Conservation (phyloP, 2,329 filamentous ascomycete genomes). For the Xylaria sp. region DNA sequence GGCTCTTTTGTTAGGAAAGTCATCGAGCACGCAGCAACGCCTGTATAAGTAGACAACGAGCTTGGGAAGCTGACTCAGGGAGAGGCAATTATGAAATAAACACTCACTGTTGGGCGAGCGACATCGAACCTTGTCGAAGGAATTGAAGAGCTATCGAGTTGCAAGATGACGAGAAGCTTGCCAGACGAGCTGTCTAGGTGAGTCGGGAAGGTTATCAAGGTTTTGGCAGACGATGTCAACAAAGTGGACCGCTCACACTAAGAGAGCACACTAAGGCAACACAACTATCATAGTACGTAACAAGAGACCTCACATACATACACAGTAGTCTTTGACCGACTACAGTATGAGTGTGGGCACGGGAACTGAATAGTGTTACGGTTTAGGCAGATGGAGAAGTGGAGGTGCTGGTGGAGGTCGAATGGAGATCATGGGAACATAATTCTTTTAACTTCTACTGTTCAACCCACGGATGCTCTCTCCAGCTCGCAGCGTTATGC, state of each 20-base stretch:
- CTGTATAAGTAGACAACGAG: not conserved
- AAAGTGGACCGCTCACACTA: slow-evolving; percentile 5
- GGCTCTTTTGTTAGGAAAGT: not conserved
- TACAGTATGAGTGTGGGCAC: slow-evolving; percentile 20
- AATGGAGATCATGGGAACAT: slow-evolving; percentile 1
- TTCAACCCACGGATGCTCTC: slow-evolving; percentile 1
- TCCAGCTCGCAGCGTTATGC: not conserved
- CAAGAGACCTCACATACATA: slow-evolving; percentile 15
- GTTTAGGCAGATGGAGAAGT: slow-evolving; percentile 22
- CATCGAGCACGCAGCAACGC: not conserved
- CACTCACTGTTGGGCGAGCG: slow-evolving; percentile 54
- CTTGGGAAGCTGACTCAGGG: not conserved
- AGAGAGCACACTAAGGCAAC: not conserved
- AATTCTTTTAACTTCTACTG: not conserved
- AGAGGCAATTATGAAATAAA: not conserved
- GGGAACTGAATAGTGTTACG: slow-evolving; percentile 13
- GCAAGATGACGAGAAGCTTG: slow-evolving; percentile 3
- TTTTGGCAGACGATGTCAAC: not conserved
- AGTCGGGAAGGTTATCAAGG: slow-evolving; percentile 20
- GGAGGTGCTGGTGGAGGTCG: slow-evolving; percentile 28
- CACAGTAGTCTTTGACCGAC: not conserved
- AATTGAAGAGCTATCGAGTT: slow-evolving; percentile 11
- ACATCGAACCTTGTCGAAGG: slow-evolving; percentile 49
- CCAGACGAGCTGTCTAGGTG: not conserved
- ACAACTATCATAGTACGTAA: slow-evolving; percentile 19